Evolutionary conservation across 495 filamentous ascomycete genomes (phyloP), one percentile per base, ranked within the genome.

Genomic region (Aspergillus diversus): DNA sequence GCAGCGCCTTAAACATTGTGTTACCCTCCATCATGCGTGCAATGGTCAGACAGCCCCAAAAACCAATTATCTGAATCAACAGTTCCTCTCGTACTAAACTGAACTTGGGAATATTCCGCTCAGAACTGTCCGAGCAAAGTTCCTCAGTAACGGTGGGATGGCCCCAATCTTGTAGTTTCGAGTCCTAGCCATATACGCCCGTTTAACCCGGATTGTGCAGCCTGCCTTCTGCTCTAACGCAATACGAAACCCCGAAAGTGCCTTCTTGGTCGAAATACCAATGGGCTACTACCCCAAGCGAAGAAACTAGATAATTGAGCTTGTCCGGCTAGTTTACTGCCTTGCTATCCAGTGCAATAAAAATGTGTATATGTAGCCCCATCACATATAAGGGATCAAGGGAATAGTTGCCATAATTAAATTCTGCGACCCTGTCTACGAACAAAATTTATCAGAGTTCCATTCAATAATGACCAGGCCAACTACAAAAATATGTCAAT

Each of bases 21-120:
- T 50, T 16, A 13, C 12, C n/a, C 27, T 43, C 8, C 47, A 50
- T 50, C 16, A 16, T 4, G 47, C 47, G 16, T 50, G 47, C 21
- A n/a, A n/a, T 55, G 53, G 53, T 55, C 53, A 55, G 53, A 55
- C 53, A 55, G 53, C 53, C 53, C 33, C 53, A 55, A 55, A 55
- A 55, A 55, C 53, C 53, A 55, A 55, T 55, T 55, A 55, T 55
- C 47, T 55, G 53, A 55, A 55, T 55, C 53, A 55, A 55, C 53
- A 33, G 53, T 55, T 55, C 53, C 53, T 55, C 53, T 55, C 33
- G 53, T 55, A 37, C 53, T 50, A 50, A 50, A 50, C n/a, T n/a
- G 21, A 17, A 6, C n/a, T 8, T 8, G 8, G 47, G 5, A 31
- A 9, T 8, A 50, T 50, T 16, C 47, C 47, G 39, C n/a, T 43